Percentiles rank a stretch among this genome's conserved stretches.
These are phyloP conservation scores for Pichia pseudocactophila DNA, from an alignment of 805 yeast genomes.

Conservation along the genomic window DNA sequence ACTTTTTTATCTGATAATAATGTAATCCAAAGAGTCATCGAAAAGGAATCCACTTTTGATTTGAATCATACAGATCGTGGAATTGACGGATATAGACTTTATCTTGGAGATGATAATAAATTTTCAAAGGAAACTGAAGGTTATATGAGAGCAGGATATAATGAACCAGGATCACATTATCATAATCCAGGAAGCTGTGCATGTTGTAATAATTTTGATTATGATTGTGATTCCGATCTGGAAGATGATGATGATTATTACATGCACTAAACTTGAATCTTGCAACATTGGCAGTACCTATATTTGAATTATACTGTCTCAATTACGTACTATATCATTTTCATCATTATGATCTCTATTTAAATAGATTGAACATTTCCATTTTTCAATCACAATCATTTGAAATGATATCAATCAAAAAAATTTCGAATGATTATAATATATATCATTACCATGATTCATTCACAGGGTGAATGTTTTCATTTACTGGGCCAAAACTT, in stretches of 20 bases:
- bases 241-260: slow-evolving; percentile 18
- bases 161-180: slow-evolving; percentile 10
- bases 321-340: too few species aligned
- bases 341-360: too few species aligned
- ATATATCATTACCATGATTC: neutral
- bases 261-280: slow-evolving; percentile 5
- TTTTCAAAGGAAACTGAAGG: slow-evolving; percentile 25
- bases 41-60: slow-evolving; percentile 33
- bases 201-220: slow-evolving; percentile 11
- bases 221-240: slow-evolving; percentile 22
- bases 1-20: slow-evolving; percentile 34
- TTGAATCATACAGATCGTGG: slow-evolving; percentile 25
- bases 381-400: too few species aligned
- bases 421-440: too few species aligned
- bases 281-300: too few species aligned
- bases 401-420: too few species aligned
- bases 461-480: neutral
- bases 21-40: slow-evolving; percentile 38
- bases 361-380: too few species aligned
- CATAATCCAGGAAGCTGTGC: slow-evolving; percentile 7
- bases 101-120: slow-evolving; percentile 18
- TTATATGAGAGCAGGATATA: slow-evolving; percentile 27
- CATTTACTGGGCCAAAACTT: neutral
- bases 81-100: slow-evolving; percentile 30
- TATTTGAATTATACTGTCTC: too few species aligned